Percentiles rank a stretch among this genome's conserved stretches.
phyloP scores from a whole-genome alignment of 345 rosid species.

The Lepidium africanum region DNA sequence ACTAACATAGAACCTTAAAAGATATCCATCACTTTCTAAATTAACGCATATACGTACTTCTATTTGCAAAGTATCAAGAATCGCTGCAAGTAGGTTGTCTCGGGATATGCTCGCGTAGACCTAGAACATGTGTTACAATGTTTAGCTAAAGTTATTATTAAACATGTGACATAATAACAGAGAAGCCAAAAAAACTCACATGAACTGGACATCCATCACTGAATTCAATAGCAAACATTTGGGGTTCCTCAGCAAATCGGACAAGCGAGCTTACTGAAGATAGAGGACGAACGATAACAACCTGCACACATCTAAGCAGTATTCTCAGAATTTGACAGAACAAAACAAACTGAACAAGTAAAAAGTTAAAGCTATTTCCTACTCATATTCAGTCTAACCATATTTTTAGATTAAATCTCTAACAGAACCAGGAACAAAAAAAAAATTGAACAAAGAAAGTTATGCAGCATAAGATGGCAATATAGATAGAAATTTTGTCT shows the following conservation, averaged over 20 bases:
- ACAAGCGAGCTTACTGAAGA: conserved; percentile 84
- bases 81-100: conserved; percentile 90
- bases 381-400: neutral
- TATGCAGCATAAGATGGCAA: neutral
- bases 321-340: conserved; percentile 54
- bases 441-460: neutral
- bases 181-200: conserved; percentile 41
- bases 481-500: neutral
- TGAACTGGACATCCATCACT: conserved; percentile 94
- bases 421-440: neutral
- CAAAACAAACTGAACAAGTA: conserved; percentile 11
- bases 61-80: conserved; percentile 92
- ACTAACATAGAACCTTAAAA: neutral
- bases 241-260: conserved; percentile 99
- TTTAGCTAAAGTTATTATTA: conserved; percentile 25
- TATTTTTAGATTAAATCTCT: neutral
- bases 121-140: conserved; percentile 34
- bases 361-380: neutral
- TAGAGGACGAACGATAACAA: conserved; percentile 88
- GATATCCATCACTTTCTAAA: neutral
- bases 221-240: conserved; percentile 96
- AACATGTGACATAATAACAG: neutral
- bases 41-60: conserved; percentile 56
- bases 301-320: conserved; percentile 95
- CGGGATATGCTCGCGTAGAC: conserved; percentile 95